Conservation (phyloP, 768 basidiomycete genomes). For the Tulasnella sp. region DNA sequence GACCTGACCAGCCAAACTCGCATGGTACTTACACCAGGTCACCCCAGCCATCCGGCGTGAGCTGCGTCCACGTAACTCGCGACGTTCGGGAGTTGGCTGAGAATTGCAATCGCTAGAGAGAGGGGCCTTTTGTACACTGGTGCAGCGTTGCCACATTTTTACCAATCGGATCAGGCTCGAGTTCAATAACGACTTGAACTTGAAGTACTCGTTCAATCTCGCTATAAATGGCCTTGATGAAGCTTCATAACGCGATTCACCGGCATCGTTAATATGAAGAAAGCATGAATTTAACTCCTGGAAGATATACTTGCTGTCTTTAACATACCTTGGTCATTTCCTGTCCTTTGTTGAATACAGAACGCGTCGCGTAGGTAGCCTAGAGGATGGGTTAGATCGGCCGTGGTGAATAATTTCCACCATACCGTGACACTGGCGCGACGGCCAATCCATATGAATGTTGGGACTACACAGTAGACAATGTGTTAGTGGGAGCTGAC, state of each 20-base stretch:
- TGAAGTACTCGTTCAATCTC: slow-evolving; percentile 22
- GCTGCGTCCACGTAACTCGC: slow-evolving; percentile 28
- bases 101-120: slow-evolving; percentile 25
- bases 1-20: neutral
- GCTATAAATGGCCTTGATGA: neutral
- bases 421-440: slow-evolving; percentile 5
- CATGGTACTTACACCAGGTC: slow-evolving; percentile 12
- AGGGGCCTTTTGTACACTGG: slow-evolving; percentile 18
- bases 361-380: neutral
- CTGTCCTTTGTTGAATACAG: neutral
- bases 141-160: slow-evolving; percentile 29
- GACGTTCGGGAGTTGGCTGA: slow-evolving; percentile 24
- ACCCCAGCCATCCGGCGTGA: slow-evolving; percentile 30
- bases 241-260: slow-evolving; percentile 26
- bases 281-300: slow-evolving; percentile 28
- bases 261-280: slow-evolving; percentile 22
- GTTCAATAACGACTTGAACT: slow-evolving; percentile 24
- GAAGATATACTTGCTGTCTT: slow-evolving; percentile 41
- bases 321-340: slow-evolving; percentile 23
- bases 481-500: no score
- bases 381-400: neutral
- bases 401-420: neutral
- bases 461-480: neutral
- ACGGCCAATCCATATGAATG: slow-evolving; percentile 17
- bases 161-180: slow-evolving; percentile 29